Conservation (phyloP, 805 yeast genomes). For the Nakazawaea ambrosiae region DNA sequence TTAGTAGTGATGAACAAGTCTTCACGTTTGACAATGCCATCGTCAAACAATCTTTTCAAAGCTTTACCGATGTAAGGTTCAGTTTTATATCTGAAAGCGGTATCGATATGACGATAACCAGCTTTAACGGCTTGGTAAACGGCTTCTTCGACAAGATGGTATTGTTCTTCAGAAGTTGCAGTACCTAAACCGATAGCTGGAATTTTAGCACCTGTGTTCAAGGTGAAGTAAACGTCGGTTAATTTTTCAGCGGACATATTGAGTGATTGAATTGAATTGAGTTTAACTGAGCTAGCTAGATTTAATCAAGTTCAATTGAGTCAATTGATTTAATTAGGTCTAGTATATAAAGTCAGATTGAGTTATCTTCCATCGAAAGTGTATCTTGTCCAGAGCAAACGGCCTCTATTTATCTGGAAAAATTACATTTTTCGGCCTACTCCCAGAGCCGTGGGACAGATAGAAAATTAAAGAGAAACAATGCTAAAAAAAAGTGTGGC, state of each 20-base stretch:
- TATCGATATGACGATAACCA: slow-evolving; percentile 43
- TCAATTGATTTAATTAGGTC: no score
- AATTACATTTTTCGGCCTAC: no score
- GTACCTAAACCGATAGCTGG: slow-evolving; percentile 27
- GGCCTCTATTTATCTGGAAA: no score
- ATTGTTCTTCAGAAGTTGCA: slow-evolving; percentile 23
- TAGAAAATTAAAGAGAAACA: no score
- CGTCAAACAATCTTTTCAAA: slow-evolving; percentile 38
- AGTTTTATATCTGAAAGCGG: slow-evolving; percentile 42
- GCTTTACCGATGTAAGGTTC: slow-evolving; percentile 37
- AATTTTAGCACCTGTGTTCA: slow-evolving; percentile 18
- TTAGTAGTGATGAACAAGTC: slow-evolving; percentile 69
- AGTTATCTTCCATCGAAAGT: no score
- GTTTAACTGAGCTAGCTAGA: background rate
- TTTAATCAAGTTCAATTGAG: no score
- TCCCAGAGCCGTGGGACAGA: no score
- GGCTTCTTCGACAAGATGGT: slow-evolving; percentile 35
- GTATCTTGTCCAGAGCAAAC: no score
- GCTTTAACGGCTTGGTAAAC: slow-evolving; percentile 51
- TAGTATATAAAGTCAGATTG: no score
- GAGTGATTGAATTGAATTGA: background rate
- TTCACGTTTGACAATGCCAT: slow-evolving; percentile 39
- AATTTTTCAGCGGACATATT: slow-evolving; percentile 1
- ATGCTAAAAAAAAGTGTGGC: no score
- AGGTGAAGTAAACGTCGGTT: slow-evolving; percentile 14